Evolutionary conservation across 768 basidiomycete species (phyloP), one percentile per base, ranked within the genome.

Genomic region (Trametes cingulata): DNA sequence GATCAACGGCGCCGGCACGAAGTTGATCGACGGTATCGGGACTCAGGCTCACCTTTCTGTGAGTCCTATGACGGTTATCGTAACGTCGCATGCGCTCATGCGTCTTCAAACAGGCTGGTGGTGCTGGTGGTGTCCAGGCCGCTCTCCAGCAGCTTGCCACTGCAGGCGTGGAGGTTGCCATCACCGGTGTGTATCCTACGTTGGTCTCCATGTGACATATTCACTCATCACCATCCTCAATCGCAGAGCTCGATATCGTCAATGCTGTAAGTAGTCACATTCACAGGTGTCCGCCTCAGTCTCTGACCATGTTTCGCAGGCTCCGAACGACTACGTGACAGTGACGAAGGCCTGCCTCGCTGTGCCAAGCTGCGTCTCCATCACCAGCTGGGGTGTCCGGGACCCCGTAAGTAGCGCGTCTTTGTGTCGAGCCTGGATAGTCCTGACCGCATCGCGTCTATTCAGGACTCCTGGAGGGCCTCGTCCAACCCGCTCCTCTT

Each of bases 341-440:
- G 81, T 81, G 42, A 75, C 75, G 20, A 77, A 77, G 29, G 81
- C 81, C 7, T 83, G 81, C 67, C 63, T 81, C 46, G 70, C 69
- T 29, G 74, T 75, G 10, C 68, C 77, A 1, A 60, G 63, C 17
- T 82, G 81, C 65, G 73, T 80, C 25, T 73, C 76, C n/a, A 79
- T 82, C 68, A 82, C 81, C 29, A 73, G 72, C 46, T 82, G 80
- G 80, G 79, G 79, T 67, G 77, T 81, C 41, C 74, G 76, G 65
- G 80, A 82, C 64, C 68, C 70, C 47, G 80, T 78, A 56, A 37
- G 52, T 47, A 4, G 9, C 33, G 10, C n/a, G 17, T 35, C 19
- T 52, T 8, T 2, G 12, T 20, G 9, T 8, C 6, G 19, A 10
- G n/a, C 10, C 49, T 22, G 25, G 27, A 29, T 20, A 27, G 45